These are phyloP conservation scores for Schwanniomyces pseudopolymorphus DNA, from an alignment of 805 yeast genomes.

Conservation along the genomic window DNA sequence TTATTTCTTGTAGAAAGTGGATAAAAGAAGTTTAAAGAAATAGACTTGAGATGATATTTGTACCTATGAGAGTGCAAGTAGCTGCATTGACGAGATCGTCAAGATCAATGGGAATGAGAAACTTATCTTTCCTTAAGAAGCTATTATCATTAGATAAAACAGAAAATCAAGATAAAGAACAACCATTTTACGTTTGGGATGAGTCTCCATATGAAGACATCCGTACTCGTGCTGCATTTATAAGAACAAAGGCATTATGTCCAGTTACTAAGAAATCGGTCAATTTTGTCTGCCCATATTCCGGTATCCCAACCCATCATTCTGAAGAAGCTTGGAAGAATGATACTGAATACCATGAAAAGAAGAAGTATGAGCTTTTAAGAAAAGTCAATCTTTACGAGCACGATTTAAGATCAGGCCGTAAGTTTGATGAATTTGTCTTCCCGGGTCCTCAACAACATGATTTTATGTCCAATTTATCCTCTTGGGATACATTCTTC, in stretches of 20 bases:
- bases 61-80: not conserved
- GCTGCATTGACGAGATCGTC: constrained; percentile 3
- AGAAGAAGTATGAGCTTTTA: constrained; percentile 67
- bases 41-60: not conserved
- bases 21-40: not conserved
- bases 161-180: constrained; percentile 26
- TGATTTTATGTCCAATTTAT: constrained; percentile 73
- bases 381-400: constrained; percentile 89
- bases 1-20: not conserved
- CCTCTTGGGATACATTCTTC: constrained; percentile 89
- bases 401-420: constrained; percentile 91
- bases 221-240: constrained; percentile 87
- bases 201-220: constrained; percentile 85
- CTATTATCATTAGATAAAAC: constrained; percentile 35
- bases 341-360: constrained; percentile 69
- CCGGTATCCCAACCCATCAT: constrained; percentile 97
- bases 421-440: constrained; percentile 93
- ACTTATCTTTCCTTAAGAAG: constrained; percentile 38
- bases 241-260: constrained; percentile 82
- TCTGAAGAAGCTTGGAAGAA: constrained; percentile 84
- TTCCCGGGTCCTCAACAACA: constrained; percentile 79
- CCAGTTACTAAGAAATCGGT: constrained; percentile 85
- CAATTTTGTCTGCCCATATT: constrained; percentile 82
- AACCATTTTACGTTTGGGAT: constrained; percentile 71
- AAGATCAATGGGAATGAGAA: constrained; percentile 12